Base-by-base conservation (phyloP, 768 basidiomycete genomes). In the Dioszegia hungarica region DNA sequence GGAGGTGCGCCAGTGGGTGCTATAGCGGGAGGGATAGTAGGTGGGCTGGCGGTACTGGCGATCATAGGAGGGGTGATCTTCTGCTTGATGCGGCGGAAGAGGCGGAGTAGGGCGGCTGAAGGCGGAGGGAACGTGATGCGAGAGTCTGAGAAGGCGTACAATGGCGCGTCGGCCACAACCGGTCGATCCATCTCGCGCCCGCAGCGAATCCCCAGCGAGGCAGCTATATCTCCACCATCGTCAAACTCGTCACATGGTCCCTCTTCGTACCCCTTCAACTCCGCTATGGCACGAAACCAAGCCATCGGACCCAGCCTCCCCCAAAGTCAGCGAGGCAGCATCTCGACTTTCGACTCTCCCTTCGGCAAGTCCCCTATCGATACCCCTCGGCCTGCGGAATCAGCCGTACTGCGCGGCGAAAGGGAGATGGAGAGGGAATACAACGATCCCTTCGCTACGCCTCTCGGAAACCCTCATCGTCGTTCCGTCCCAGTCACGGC, bases 21-120 rank as follows among this genome's bases (percentile, higher is more conserved):
- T 17, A 55, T 60, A 39, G 59, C 48, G 8, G 59, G 59, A 5
- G 45, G 25, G 3, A 53, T 60, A 6, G 38, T 60, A 9, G 59
- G 59, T 15, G 31, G 38, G 5, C 17, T 60, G 39, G 59, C 59
- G n/a, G 34, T 33, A 4, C 22, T 60, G 25, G 37, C 29, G 12
- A 19, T 60, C 15, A 22, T 55, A 1, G 52, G 36, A 10, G 10
- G 49, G 22, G 8, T 60, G 19, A 31, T 33, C 20, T 52, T 47
- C 29, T 60, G 44, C 36, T 29, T 37, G 10, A 20, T 55, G 10
- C 34, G 39, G 38, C 36, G 59, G 14, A 36, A 43, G 43, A 49
- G 47, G 36, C 29, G 56, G 20, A 28, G 19, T 1, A 27, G 17
- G 27, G 34, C 17, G 17, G 34, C 3, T 11, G 31, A 19, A 19